Base-by-base conservation (phyloP, 352 stramenopile genomes). In the Phytophthora crassamura region DNA sequence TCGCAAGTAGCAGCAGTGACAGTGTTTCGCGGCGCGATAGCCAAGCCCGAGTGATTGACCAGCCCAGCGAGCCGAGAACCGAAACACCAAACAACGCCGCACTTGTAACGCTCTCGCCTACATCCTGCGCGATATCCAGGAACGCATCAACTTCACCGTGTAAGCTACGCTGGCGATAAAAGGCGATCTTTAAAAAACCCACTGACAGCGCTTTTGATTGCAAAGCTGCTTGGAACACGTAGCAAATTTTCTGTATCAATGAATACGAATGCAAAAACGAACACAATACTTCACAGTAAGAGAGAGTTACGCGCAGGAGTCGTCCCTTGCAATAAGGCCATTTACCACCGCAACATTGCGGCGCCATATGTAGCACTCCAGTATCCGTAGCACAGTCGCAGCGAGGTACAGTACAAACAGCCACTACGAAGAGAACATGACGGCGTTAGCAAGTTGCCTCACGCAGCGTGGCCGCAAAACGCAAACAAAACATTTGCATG, bases 31-130 rank as follows among this genome's bases (percentile, higher is more conserved):
- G 70, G 2, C 50, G 45, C 15, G 71, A 80, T 7, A 90, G 66
- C n/a, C 50, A 30, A 20, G 83, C 68, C 15, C 83, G 75, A 41
- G 75, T 88, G 34, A 89, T 67, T 6, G 83, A 89, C 83, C 83
- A 92, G 0, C 81, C 81, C 7, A 92, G 72, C n/a, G 83, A 70
- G 3, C 70, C 70, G 3, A 85, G 69, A 33, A 88, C 67, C 43
- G 86, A 70, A 25, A 89, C 69, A 11, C 58, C 69, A 0, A 88
- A 51, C 9, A 92, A 63, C 10, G 72, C 56, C 0, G 77, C 74
- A 48, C 39, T 84, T 2, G 71, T 63, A 3, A 53, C 54, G 48
- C 80, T 89, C 36, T 88, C 79, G 2, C 59, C 48, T 1, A 81
- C 35, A 16, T 82, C 64, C 22, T 78, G 73, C 0, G 62, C 55